phyloP scores from a whole-genome alignment of 2,329 filamentous ascomycete genomes.

The Pseudogymnoascus sp. region DNA sequence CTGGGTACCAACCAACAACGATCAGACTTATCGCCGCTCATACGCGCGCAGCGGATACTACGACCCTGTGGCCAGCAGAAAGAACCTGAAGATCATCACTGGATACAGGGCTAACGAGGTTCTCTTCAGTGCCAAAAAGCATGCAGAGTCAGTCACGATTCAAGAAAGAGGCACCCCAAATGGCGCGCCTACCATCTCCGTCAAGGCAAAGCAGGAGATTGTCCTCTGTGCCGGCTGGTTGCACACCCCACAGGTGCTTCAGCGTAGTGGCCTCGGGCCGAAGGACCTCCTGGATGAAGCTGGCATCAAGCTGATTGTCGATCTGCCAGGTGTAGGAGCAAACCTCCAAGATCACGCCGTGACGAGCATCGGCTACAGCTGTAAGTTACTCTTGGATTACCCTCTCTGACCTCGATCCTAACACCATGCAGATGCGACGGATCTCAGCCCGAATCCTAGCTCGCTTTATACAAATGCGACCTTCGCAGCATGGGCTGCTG shows the following conservation, averaged over 20 bases:
- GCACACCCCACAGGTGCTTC: constrained; percentile 19
- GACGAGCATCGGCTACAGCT: constrained; percentile 10
- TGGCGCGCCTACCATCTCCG: constrained; percentile 1
- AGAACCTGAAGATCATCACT: constrained; percentile 18
- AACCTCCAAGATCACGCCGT: constrained; percentile 30
- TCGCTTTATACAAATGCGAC: constrained; percentile 25
- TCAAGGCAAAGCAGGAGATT: constrained; percentile 27
- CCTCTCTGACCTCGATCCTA: not conserved
- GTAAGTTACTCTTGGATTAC: not conserved
- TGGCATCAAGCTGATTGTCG: constrained; percentile 29
- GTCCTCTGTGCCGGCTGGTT: constrained; percentile 32
- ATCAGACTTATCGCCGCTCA: constrained; percentile 26
- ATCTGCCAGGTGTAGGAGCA: constrained; percentile 36
- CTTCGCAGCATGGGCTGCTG: constrained; percentile 29
- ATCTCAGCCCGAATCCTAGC: constrained; percentile 14
- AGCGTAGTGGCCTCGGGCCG: constrained; percentile 24
- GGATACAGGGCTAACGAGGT: constrained; percentile 21
- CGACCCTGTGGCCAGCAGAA: constrained; percentile 27
- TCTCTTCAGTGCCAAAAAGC: constrained; percentile 21
- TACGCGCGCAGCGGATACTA: constrained; percentile 36
- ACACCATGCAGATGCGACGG: not conserved
- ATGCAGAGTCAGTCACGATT: constrained; percentile 14
- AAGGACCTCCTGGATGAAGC: constrained; percentile 25
- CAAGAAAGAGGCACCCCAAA: not conserved
- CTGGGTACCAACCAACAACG: constrained; percentile 30